Evolutionary conservation across 1,284 basidiomycete species (phyloP).

Genomic region (Naganishia albida): DNA sequence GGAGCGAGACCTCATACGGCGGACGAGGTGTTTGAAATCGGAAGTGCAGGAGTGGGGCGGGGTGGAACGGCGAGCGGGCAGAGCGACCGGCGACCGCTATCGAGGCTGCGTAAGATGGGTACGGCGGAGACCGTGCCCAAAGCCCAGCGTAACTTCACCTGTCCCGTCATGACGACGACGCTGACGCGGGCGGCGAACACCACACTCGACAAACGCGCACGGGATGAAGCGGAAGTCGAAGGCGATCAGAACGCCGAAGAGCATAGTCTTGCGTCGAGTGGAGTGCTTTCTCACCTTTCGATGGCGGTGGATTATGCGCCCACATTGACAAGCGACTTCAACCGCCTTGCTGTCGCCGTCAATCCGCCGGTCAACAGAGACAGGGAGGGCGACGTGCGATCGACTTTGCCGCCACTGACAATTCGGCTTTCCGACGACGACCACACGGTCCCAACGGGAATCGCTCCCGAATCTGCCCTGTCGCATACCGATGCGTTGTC

Average conservation of each 20-base stretch:
- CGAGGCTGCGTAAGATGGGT: not conserved
- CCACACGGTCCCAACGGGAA: not conserved
- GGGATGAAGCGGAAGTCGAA: not conserved
- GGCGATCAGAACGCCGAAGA: not conserved
- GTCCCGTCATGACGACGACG: not conserved
- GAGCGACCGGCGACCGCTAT: not conserved
- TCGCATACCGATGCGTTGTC: not conserved
- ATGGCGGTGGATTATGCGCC: conserved; percentile 1
- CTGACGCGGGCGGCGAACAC: too few relatives aligned
- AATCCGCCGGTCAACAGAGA: not conserved
- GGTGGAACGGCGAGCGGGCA: not conserved
- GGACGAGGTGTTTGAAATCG: not conserved
- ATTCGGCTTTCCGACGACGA: not conserved
- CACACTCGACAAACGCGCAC: too few relatives aligned
- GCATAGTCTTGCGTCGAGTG: conserved; percentile 4
- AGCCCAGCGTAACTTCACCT: not conserved
- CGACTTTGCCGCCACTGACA: not conserved
- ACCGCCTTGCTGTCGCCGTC: not conserved
- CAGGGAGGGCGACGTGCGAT: too few relatives aligned
- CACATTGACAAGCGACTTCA: not conserved
- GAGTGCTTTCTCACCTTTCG: not conserved
- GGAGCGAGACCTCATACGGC: conserved; percentile 20
- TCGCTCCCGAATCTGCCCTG: not conserved
- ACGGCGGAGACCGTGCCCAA: not conserved
- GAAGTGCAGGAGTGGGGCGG: not conserved